Conservation (phyloP, 1,284 basidiomycete genomes). For the Pisolithus thermaeus region DNA sequence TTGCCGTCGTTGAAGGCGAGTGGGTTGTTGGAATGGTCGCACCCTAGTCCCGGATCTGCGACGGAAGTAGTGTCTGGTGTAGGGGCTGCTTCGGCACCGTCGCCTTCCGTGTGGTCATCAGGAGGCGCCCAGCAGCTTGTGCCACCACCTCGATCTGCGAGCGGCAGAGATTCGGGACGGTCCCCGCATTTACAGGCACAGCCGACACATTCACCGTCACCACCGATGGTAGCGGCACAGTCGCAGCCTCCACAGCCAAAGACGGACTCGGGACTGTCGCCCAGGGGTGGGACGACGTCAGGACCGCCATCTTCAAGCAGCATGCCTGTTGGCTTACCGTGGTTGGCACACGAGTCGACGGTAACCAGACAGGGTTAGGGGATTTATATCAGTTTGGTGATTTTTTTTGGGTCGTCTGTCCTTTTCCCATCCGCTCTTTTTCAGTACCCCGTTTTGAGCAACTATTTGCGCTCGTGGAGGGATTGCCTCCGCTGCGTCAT, state of each 20-base stretch:
- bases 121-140: constrained; percentile 18
- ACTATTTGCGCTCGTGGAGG: not conserved
- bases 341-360: constrained; percentile 53
- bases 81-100: constrained; percentile 7
- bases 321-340: constrained; percentile 51
- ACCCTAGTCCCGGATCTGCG: constrained; percentile 17
- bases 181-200: constrained; percentile 8
- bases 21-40: constrained; percentile 55
- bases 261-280: not conserved
- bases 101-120: constrained; percentile 20
- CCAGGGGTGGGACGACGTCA: constrained; percentile 12
- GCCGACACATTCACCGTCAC: not conserved
- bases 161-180: constrained; percentile 14
- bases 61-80: constrained; percentile 9
- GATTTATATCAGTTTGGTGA: not conserved
- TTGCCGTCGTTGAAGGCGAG: constrained; percentile 69
- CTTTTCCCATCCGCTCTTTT: not conserved
- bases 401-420: not conserved
- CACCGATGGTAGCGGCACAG: not conserved
- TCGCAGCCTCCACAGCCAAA: constrained; percentile 12
- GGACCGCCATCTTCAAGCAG: constrained; percentile 25
- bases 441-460: not conserved
- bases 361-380: constrained; percentile 22
- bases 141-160: constrained; percentile 12
- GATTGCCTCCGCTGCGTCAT: not conserved